Percentiles rank a stretch among this genome's conserved stretches.
phyloP scores from a whole-genome alignment of 257 asterid species.

The Solanum lycopersicoides region DNA sequence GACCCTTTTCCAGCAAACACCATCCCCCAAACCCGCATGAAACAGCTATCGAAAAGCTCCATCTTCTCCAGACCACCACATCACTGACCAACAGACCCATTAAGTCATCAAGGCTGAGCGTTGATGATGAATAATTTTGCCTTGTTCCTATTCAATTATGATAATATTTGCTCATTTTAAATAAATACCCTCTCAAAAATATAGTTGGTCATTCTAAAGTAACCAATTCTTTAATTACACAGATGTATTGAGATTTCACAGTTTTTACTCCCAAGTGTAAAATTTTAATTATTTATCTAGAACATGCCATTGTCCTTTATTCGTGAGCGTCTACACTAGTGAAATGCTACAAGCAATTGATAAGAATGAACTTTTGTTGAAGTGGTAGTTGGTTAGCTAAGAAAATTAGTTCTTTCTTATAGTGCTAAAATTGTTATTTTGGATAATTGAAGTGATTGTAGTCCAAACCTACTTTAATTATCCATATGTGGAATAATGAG shows the following conservation, averaged over 20 bases:
- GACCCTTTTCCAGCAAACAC: no score
- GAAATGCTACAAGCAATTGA: background rate
- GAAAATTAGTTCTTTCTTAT: background rate
- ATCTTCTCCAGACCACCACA: no score
- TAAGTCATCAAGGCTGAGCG: no score
- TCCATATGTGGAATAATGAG: background rate
- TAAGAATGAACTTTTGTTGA: background rate
- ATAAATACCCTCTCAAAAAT: background rate
- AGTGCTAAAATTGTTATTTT: background rate
- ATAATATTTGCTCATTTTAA: background rate
- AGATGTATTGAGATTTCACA: background rate
- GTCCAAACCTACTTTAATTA: background rate
- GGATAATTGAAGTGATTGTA: background rate
- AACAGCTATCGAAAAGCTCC: no score
- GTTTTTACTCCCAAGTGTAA: background rate
- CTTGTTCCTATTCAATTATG: background rate
- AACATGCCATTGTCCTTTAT: background rate
- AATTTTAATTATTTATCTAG: background rate
- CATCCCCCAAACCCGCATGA: no score
- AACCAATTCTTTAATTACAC: background rate
- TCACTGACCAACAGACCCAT: no score
- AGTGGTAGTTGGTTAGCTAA: background rate
- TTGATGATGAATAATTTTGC: background rate
- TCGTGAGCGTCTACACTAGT: background rate
- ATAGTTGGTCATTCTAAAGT: background rate